Evolutionary conservation across 805 yeast species (phyloP), one percentile per base, ranked within the genome.

Genomic region (Ogataea sp.): DNA sequence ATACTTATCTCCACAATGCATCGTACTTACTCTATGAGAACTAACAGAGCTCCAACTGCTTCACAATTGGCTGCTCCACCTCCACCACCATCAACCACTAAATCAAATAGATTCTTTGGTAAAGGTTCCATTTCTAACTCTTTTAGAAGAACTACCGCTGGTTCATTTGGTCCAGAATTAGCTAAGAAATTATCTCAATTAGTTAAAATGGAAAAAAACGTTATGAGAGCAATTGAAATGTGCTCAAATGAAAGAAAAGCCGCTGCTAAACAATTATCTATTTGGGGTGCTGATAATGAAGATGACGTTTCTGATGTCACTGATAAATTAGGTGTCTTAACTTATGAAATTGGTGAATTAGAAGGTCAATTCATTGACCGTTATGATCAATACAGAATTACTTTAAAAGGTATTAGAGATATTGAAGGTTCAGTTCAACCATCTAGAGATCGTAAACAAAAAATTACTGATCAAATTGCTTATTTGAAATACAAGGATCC

Each of bases 11-110:
- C 15, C 27, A 65, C 37, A 49, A 93, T 93, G 98, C 97, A 90
- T 75, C 84, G 97, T 81, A 90, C 98, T 37, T 93, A 93, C 69
- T 90, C 98, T 27, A 74, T 90, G 67, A 88, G 98, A 78, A 80
- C 88, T 54, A 64, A 82, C 41, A 84, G 96, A 67, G 97, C 97
- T 30, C 98, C 98, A 46, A 89, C 98, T 42, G 97, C 97, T 44
- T 78, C 96, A 50, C 96, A 90, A 68, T 67, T 90, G 66, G 89
- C 83, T 62, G 75, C 84, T 37, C 97, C 97, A 26, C 90, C 95
- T 40, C 97, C 97, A 36, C 97, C 97, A 49, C 81, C 95, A 32
- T 80, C 96, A 25, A 70, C 95, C 39, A 83, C 97, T 56, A 87
- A 87, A 70, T 55, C 72, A 44, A 75, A 80, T 53, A 80, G 80